Base-by-base conservation (phyloP, 495 filamentous ascomycete species). In the Clohesyomyces aquaticus region DNA sequence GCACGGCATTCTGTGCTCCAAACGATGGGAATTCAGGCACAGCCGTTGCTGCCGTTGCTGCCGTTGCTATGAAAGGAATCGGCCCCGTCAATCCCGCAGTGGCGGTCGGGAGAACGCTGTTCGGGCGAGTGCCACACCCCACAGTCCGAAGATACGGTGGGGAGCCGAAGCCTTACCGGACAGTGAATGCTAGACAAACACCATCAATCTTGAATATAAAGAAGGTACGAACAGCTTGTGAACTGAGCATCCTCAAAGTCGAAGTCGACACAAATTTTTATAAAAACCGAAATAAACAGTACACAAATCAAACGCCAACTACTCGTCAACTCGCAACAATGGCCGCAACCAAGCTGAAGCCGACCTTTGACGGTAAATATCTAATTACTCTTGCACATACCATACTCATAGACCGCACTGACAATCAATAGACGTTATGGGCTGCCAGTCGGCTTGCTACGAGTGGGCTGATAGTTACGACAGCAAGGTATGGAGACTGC, bases 401-500 rank as follows among this genome's bases (percentile, higher is more conserved):
- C 22, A 35, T n/a, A 47, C 14, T n/a, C 19, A 8, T 6, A n/a
- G 27, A 21, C 45, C 28, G 35, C 8, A 38, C 53, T 62, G 47
- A 67, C 25, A 1, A 25, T 18, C 43, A 18, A 41, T 45, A 77
- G 74, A 77, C 53, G 66, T 74, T 23, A 67, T 75, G 65, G 74
- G 73, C 59, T 74, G 74, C 67, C 71, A 73, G 61, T 50, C 67
- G 21, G 67, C 67, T 10, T 54, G 51, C 49, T 89, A 88, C 74
- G 87, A 91, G 64, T 93, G 89, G 89, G 88, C 86, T 0, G 89
- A 92, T 69, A 89, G 87, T 80, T 93, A 93, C 74, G 89, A 92
- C 76, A 82, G 80, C 69, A 93, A 86, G 70, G 71, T 69, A 28
- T 12, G 65, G 12, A 47, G n/a, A n/a, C n/a, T n/a, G n/a, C n/a